A percentile compares a stretch with the other conserved stretches of the same genome.
These are phyloP conservation scores for Pouteria campechiana DNA, from an alignment of 179 eudicot genomes.

Conservation along the genomic window DNA sequence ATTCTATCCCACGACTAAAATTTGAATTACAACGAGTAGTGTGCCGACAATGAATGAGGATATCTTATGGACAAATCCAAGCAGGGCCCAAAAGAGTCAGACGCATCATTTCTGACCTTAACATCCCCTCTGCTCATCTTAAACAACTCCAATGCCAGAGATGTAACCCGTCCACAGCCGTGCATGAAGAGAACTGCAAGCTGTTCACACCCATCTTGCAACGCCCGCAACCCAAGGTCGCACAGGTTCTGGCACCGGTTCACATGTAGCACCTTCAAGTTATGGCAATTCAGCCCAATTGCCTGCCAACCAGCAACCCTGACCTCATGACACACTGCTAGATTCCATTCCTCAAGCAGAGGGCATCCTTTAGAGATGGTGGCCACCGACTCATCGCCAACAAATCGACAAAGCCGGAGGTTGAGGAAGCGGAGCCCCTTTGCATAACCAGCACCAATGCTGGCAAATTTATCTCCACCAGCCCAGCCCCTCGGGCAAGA, in stretches of 20 bases:
- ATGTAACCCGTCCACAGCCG: slow-evolving; percentile 29
- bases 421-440: slow-evolving; percentile 31
- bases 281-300: slow-evolving; percentile 41
- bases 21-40: too few species aligned
- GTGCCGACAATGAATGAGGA: too few species aligned
- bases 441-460: slow-evolving; percentile 29
- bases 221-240: slow-evolving; percentile 37
- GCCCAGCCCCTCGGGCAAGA: slow-evolving; percentile 28
- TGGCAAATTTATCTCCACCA: slow-evolving; percentile 27
- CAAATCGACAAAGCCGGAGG: slow-evolving; percentile 33
- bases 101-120: slow-evolving; percentile 34
- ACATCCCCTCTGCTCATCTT: slow-evolving; percentile 31
- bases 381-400: slow-evolving; percentile 24
- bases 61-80: too few species aligned
- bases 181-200: slow-evolving; percentile 38
- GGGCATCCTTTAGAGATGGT: slow-evolving; percentile 59
- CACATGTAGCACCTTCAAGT: slow-evolving; percentile 48
- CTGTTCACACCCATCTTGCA: slow-evolving; percentile 43
- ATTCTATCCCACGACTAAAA: too few species aligned
- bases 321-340: slow-evolving; percentile 50
- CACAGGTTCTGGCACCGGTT: slow-evolving; percentile 54
- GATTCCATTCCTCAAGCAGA: slow-evolving; percentile 44
- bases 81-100: slow-evolving; percentile 21
- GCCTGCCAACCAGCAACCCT: slow-evolving; percentile 47
- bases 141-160: slow-evolving; percentile 29